Evolutionary conservation across 2,329 filamentous ascomycete genomes (phyloP).

Genomic region (Diaporthe destruens): DNA sequence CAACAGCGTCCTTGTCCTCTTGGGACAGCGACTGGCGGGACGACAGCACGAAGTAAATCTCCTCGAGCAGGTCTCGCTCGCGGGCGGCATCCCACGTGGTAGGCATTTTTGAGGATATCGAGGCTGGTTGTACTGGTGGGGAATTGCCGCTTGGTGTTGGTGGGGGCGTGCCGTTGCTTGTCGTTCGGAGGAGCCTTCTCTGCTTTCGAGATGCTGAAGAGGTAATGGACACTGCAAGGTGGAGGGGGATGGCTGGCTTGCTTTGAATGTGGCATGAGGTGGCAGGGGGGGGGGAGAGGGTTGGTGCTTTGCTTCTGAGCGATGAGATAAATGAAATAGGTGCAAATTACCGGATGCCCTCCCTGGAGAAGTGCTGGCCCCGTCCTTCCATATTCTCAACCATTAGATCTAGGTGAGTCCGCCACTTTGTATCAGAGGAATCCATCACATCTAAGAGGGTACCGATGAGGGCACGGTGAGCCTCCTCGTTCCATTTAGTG

Average conservation of each 20-base stretch:
- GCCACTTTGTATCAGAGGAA: constrained; percentile 32
- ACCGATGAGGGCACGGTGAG: constrained; percentile 44
- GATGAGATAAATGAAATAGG: background rate
- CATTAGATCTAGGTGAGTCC: constrained; percentile 49
- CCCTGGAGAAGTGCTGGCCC: constrained; percentile 57
- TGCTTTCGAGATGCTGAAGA: background rate
- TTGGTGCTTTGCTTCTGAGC: background rate
- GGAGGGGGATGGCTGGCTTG: background rate
- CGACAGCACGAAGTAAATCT: constrained; percentile 43
- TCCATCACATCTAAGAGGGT: constrained; percentile 42
- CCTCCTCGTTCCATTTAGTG: constrained; percentile 46
- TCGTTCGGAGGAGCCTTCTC: background rate
- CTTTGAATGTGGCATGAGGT: background rate
- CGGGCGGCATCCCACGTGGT: constrained; percentile 8
- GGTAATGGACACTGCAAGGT: background rate
- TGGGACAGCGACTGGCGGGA: constrained; percentile 39
- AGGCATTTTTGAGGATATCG: constrained; percentile 4
- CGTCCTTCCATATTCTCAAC: constrained; percentile 50
- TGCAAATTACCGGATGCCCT: constrained; percentile 56
- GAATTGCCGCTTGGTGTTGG: background rate
- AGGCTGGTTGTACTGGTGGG: background rate
- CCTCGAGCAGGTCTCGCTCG: constrained; percentile 44
- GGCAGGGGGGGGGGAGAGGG: background rate
- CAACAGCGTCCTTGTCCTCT: constrained; percentile 45
- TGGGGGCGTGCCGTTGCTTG: background rate